Base-by-base conservation (phyloP, 805 yeast species). In the Starmerella vaccinii region DNA sequence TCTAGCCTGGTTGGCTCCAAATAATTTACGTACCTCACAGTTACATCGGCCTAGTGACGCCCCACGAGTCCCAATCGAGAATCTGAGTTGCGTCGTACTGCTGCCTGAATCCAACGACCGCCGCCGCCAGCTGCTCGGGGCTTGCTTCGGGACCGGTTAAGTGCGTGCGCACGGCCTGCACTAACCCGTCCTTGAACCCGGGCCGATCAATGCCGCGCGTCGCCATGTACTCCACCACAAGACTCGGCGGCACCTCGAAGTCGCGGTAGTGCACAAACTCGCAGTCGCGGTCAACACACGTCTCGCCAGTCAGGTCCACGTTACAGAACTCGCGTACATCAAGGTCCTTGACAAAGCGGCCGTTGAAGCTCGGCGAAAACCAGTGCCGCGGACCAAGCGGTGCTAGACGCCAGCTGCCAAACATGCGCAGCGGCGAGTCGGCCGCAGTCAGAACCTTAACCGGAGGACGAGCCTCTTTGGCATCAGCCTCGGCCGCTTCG, bases 321-420 rank as follows among this genome's bases (percentile, higher is more conserved):
- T n/a, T 19, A 49, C 63, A 60, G 19, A 54, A 29, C 23, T 23
- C 27, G 15, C 56, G 50, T 7, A 35, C 29, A 12, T 33, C 23
- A 13, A 51, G 40, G 39, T 47, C 49, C 8, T 19, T 21, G 5
- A 57, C 60, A 30, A 54, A 58, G 35, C 49, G 27, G 16, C 56
- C 51, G 39, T 60, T 60, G 44, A 49, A 60, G 21, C 52, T 39
- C 9, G 54, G 47, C 18, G 58, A 37, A 34, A 56, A 56, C 45
- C 54, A 53, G 27, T 46, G 32, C 13, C 21, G 19, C 9, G 55
- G 54, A 4, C 47, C 49, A 16, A 49, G 46, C 16, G 57, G 58
- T 13, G 52, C 45, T 46, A 56, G 48, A 18, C 63, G 53, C 49
- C 57, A 56, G 23, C 54, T 43, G 19, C 42, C n/a, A 48, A 59